Base-by-base conservation (phyloP, 75 land plant species). In the Selaginella tamariscina region DNA sequence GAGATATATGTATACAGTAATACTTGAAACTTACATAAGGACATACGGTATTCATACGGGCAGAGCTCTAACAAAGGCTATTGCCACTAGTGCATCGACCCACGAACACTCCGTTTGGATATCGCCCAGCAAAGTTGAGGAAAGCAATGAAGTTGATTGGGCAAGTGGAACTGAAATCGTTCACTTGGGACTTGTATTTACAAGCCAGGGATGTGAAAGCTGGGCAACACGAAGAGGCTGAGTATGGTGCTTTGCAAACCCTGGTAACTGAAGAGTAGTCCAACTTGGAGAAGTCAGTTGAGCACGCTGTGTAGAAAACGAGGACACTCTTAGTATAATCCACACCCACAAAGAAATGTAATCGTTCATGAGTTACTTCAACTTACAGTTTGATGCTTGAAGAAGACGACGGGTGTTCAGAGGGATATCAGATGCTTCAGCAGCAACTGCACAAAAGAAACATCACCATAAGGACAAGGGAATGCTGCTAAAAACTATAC, bases 81-180 rank as follows among this genome's bases (percentile, higher is more conserved):
- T 5, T 67, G 30, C 74, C 74, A 8, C 29, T 32, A 32, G 44
- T 67, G 72, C 74, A 72, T 0, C 23, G 26, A 32, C 74, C 74
- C 2, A 72, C 30, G 31, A 72, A 72, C 44, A 67, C 70, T 26
- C 74, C 74, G 24, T 72, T 49, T 28, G 23, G 74, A 31, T 72
- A 72, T 27, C 56, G 54, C 1, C 74, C 74, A 9, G 74, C 74
- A 2, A 33, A 54, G 55, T 72, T 72, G 30, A 72, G 29, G 74
- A 44, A 72, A n/a, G 71, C 31, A 31, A 72, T 44, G 70, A 72
- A 72, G 23, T 27, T 15, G 30, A 67, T 39, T 29, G 74, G 74
- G 72, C 74, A 72, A 29, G 44, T 66, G 0, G 71, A 24, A 21
- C 49, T 49, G 56, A 72, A 67, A 49, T 72, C 44, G 56, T 72